phyloP scores from a whole-genome alignment of 192 early-diverging fungal genomes.

The Mortierella alpina region DNA sequence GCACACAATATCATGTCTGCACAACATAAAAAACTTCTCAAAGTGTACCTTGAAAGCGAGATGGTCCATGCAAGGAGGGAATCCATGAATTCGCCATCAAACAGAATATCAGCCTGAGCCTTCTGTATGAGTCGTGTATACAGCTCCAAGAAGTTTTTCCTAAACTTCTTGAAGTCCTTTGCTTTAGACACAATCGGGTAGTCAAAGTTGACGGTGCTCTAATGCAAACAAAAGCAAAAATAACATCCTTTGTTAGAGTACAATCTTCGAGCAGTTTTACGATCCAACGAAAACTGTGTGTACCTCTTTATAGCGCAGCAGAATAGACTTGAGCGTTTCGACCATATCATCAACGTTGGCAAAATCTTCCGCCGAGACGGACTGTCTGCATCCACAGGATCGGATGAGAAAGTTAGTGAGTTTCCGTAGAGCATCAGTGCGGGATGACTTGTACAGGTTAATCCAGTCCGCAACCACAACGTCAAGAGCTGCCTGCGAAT shows the following conservation, averaged over 20 bases:
- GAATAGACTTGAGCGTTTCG: constrained; percentile 66
- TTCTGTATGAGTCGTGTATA: constrained; percentile 66
- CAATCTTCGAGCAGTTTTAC: not conserved
- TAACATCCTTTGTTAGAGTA: not conserved
- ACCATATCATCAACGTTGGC: constrained; percentile 65
- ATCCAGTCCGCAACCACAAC: constrained; percentile 80
- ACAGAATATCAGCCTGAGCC: constrained; percentile 70
- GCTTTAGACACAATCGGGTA: constrained; percentile 85
- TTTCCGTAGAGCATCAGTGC: constrained; percentile 68
- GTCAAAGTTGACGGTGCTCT: constrained; percentile 63
- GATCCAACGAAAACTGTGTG: not conserved
- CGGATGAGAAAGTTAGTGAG: constrained; percentile 82
- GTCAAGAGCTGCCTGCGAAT: constrained; percentile 66
- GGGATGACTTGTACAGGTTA: constrained; percentile 64
- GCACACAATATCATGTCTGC: not conserved
- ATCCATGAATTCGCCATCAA: constrained; percentile 69
- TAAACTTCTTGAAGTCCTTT: constrained; percentile 72
- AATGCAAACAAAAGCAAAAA: constrained; percentile 4
- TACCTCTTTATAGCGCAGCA: constrained; percentile 71
- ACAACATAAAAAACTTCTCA: not conserved
- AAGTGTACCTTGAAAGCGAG: constrained; percentile 69
- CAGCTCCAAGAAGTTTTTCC: constrained; percentile 77
- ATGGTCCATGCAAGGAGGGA: constrained; percentile 73
- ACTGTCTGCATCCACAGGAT: constrained; percentile 49
- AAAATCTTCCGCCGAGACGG: constrained; percentile 15